These are phyloP conservation scores for Lactifluus volemus DNA, from an alignment of 768 basidiomycete genomes.

Conservation along the genomic window DNA sequence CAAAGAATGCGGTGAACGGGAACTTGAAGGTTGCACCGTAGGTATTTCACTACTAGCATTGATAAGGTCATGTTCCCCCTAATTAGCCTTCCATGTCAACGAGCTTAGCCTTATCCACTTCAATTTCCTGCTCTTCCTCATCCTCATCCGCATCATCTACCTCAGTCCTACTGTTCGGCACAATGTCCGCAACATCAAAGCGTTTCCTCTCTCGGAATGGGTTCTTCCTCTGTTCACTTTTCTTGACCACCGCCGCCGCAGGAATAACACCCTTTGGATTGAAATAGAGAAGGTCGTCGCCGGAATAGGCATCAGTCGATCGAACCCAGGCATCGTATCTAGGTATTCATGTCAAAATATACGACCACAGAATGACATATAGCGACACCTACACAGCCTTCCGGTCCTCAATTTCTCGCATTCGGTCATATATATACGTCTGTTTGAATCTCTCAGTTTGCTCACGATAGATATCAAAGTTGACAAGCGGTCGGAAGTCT, in stretches of 20 bases:
- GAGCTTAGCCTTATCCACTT: slow-evolving; percentile 29
- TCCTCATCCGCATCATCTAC: slow-evolving; percentile 32
- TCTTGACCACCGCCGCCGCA: slow-evolving; percentile 53
- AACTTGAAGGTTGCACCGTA: background rate
- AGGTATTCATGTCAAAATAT: background rate
- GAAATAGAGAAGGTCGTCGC: slow-evolving; percentile 69
- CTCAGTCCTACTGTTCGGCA: slow-evolving; percentile 17
- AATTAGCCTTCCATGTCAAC: slow-evolving; percentile 38
- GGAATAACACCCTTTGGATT: slow-evolving; percentile 77
- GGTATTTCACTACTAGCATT: background rate
- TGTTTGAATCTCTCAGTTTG: slow-evolving; percentile 78
- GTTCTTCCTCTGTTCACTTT: slow-evolving; percentile 44
- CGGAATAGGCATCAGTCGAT: slow-evolving; percentile 63
- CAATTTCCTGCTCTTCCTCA: slow-evolving; percentile 34
- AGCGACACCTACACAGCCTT: slow-evolving; percentile 57
- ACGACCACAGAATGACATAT: too few relatives aligned
- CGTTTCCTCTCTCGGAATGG: slow-evolving; percentile 61
- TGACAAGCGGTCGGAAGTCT: slow-evolving; percentile 63
- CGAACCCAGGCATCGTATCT: slow-evolving; percentile 86
- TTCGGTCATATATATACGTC: slow-evolving; percentile 74
- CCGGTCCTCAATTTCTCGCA: slow-evolving; percentile 77
- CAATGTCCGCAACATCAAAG: slow-evolving; percentile 50
- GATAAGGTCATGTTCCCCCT: background rate
- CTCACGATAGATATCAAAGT: slow-evolving; percentile 59
- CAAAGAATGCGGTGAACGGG: background rate